Evolutionary conservation across 2,329 filamentous ascomycete genomes (phyloP).

Genomic region (Pseudogymnoascus sp.): DNA sequence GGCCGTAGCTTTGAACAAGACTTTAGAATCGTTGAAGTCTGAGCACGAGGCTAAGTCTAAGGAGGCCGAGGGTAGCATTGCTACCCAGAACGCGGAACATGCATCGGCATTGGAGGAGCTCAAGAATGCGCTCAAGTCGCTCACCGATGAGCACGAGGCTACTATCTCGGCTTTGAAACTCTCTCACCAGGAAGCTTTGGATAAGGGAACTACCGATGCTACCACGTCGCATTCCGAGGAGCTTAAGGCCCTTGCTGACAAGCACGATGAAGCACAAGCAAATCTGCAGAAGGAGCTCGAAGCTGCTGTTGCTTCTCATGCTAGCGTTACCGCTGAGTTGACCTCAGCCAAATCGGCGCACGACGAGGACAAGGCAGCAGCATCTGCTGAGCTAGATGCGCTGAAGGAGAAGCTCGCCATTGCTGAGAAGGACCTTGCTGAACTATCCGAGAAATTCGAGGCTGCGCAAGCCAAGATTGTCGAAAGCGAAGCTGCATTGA

Average conservation of each 20-base stretch:
- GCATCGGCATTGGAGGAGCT: constrained; percentile 36
- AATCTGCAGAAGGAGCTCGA: constrained; percentile 49
- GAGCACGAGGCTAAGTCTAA: constrained; percentile 39
- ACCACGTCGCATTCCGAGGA: constrained; percentile 39
- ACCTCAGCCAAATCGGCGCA: constrained; percentile 26
- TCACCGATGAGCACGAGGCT: constrained; percentile 42
- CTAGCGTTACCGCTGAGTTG: constrained; percentile 42
- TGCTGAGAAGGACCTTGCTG: constrained; percentile 31
- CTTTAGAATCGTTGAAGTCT: constrained; percentile 36
- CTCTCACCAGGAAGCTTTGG: constrained; percentile 44
- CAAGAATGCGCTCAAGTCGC: constrained; percentile 29
- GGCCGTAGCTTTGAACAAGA: constrained; percentile 39
- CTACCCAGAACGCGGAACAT: constrained; percentile 37
- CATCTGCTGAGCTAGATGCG: constrained; percentile 35
- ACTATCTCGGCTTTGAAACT: constrained; percentile 42
- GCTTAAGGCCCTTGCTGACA: constrained; percentile 40
- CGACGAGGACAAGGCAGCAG: not conserved
- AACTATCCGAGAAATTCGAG: constrained; percentile 22
- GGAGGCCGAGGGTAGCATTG: constrained; percentile 36
- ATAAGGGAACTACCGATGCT: constrained; percentile 36
- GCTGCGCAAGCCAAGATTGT: constrained; percentile 37
- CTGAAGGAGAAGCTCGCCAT: constrained; percentile 40
- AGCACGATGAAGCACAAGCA: constrained; percentile 39
- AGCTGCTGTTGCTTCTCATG: constrained; percentile 38
- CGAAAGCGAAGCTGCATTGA: constrained; percentile 36